Conservation (phyloP, 768 basidiomycete genomes). For the Calvatia gigantea region DNA sequence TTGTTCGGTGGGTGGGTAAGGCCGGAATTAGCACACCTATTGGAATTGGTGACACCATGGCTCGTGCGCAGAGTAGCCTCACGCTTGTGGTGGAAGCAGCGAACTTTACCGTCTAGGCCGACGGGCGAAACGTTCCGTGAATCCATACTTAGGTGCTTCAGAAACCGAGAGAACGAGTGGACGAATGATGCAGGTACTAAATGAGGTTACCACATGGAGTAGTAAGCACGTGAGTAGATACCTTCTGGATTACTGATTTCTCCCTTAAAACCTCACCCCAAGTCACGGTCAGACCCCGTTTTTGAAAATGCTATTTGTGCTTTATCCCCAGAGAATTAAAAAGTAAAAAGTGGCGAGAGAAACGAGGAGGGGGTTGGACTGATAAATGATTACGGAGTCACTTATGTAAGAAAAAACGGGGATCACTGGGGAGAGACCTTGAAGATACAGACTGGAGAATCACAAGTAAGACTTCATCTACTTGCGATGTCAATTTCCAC, state of each 20-base stretch:
- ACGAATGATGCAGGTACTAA: not conserved
- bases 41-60: constrained; percentile 24
- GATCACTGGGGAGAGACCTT: not conserved
- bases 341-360: no score
- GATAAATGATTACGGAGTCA: no score
- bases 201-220: constrained; percentile 1
- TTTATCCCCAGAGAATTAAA: no score
- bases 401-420: no score
- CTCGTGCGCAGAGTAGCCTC: constrained; percentile 22
- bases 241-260: no score
- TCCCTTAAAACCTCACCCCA: no score
- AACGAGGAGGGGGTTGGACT: no score
- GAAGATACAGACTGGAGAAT: not conserved
- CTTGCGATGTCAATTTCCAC: constrained; percentile 33
- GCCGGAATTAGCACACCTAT: constrained; percentile 25
- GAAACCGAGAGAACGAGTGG: not conserved
- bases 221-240: no score
- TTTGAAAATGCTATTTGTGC: no score
- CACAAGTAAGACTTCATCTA: not conserved
- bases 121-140: constrained; percentile 19
- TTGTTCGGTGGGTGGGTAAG: not conserved
- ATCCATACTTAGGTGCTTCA: no score
- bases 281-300: no score
- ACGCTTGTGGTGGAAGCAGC: constrained; percentile 23
- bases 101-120: constrained; percentile 26